Evolutionary conservation across 208 protist genomes (phyloP).

Genomic region (Trypanosomatidae sp.): DNA sequence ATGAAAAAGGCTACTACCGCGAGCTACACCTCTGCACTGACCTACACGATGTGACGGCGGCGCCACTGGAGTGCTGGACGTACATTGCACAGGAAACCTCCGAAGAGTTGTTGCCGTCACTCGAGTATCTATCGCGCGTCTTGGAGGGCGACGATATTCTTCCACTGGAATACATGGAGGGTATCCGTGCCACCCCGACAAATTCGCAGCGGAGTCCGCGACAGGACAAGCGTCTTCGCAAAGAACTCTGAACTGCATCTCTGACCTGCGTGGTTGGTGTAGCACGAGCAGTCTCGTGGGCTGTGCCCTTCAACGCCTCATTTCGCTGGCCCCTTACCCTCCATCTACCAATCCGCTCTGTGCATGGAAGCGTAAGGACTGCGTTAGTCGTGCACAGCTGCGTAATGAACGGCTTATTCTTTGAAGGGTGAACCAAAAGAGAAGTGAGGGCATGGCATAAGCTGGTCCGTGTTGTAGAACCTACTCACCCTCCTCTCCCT

Average conservation of each 20-base stretch:
- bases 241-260: slow-evolving; percentile 26
- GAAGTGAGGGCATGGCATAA: not conserved
- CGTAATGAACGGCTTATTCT: not conserved
- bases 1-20: slow-evolving; percentile 37
- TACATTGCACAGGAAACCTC: slow-evolving; percentile 46
- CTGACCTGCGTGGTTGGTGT: not conserved
- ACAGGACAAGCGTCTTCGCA: slow-evolving; percentile 38
- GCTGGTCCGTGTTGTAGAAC: not conserved
- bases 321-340: too few relatives aligned
- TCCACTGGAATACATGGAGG: slow-evolving; percentile 40
- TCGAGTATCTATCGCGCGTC: slow-evolving; percentile 47
- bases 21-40: slow-evolving; percentile 42
- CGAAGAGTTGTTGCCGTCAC: slow-evolving; percentile 40
- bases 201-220: slow-evolving; percentile 49
- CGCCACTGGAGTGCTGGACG: slow-evolving; percentile 31
- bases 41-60: slow-evolving; percentile 17
- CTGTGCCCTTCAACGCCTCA: not conserved
- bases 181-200: slow-evolving; percentile 28
- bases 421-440: not conserved
- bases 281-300: not conserved
- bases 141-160: slow-evolving; percentile 48
- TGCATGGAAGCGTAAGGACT: not conserved
- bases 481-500: not conserved
- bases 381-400: too few relatives aligned
- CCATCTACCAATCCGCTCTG: not conserved